These are phyloP conservation scores for Plectosphaerella cucumerina DNA, from an alignment of 2,329 filamentous ascomycete genomes.

Conservation along the genomic window DNA sequence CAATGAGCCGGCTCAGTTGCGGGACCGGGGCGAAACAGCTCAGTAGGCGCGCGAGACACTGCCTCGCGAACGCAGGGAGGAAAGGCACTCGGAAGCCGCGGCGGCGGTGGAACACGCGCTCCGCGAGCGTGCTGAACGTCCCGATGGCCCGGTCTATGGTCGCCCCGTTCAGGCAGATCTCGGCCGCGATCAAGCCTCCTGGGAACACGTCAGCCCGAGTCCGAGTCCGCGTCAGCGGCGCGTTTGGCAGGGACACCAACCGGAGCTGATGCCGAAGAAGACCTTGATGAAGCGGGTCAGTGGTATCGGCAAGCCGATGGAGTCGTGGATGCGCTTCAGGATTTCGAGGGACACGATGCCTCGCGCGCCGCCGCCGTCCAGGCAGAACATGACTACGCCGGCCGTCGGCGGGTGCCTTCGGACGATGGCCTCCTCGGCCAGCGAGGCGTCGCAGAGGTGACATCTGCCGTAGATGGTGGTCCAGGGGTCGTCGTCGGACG, in stretches of 20 bases:
- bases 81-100: not conserved
- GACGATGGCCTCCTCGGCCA: slow-evolving; percentile 1
- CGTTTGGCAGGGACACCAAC: not conserved
- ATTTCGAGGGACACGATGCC: slow-evolving; percentile 23
- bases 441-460: not conserved
- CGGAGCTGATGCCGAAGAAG: slow-evolving; percentile 3
- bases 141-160: slow-evolving; percentile 2
- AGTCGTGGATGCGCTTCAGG: slow-evolving; percentile 19
- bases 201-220: slow-evolving; percentile 2
- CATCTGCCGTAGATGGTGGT: not conserved
- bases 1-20: not conserved
- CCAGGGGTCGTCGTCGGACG: not conserved
- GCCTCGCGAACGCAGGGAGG: not conserved
- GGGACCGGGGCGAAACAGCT: not conserved
- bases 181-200: too few species aligned
- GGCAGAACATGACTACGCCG: not conserved
- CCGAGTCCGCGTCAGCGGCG: not conserved
- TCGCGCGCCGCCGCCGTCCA: slow-evolving; percentile 21
- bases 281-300: slow-evolving; percentile 1
- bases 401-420: not conserved
- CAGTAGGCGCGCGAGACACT: not conserved
- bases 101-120: not conserved
- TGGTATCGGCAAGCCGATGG: slow-evolving; percentile 5
- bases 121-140: not conserved
- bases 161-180: too few species aligned